phyloP scores from a whole-genome alignment of 306 rosid genomes.

The Corylus heterophylla region DNA sequence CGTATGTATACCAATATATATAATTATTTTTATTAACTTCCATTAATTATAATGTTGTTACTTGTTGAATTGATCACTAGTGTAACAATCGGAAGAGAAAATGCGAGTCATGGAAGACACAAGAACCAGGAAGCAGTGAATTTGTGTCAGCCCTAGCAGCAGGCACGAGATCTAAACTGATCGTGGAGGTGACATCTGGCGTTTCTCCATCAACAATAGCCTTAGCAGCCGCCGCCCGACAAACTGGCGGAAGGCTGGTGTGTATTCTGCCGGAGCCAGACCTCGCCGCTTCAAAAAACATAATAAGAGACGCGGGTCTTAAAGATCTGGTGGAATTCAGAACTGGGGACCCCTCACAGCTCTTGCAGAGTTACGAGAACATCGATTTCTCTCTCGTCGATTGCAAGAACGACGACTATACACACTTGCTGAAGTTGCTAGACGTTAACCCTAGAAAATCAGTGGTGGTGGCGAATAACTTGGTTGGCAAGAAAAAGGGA shows the following conservation, averaged over 20 bases:
- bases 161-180: conserved; percentile 66
- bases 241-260: conserved; percentile 60
- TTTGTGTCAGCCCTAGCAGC: conserved; percentile 76
- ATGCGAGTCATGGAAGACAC: conserved; percentile 41
- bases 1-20: too few relatives aligned
- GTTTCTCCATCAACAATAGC: conserved; percentile 63
- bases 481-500: conserved; percentile 42
- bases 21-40: too few relatives aligned
- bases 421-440: conserved; percentile 42
- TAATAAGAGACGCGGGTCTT: conserved; percentile 48
- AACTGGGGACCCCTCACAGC: conserved; percentile 54
- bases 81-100: conserved; percentile 39
- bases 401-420: conserved; percentile 49
- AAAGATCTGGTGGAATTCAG: conserved; percentile 56
- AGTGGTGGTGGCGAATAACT: conserved; percentile 57
- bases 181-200: conserved; percentile 59
- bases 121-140: conserved; percentile 62
- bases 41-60: too few relatives aligned
- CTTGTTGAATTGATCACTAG: conserved; percentile 23
- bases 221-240: conserved; percentile 59
- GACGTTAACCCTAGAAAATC: conserved; percentile 55
- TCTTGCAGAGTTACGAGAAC: conserved; percentile 45
- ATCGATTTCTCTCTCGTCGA: conserved; percentile 64
- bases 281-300: conserved; percentile 46
- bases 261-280: conserved; percentile 58